Percentiles rank a stretch among this genome's conserved stretches.
Conservation (phyloP, 352 stramenopile species). For the Phytophthora cactorum region DNA sequence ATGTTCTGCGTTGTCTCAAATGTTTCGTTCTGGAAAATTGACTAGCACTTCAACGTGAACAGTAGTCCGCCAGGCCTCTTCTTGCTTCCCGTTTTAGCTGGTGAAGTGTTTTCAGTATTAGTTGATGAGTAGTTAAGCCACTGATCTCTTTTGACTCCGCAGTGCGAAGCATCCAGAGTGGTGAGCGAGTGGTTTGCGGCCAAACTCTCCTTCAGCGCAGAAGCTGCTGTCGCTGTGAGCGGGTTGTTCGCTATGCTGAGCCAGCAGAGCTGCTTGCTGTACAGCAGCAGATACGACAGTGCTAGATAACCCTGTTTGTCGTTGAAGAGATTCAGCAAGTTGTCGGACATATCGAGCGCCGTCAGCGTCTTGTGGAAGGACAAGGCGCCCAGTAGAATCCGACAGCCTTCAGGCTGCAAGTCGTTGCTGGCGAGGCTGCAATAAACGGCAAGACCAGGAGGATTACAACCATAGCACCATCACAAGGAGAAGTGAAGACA, state of each 20-base stretch:
- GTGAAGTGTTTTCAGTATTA: background rate
- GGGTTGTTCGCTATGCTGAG: conserved; percentile 51
- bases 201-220: conserved; percentile 34
- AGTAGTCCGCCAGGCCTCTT: conserved; percentile 17
- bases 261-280: conserved; percentile 55
- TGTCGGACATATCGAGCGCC: conserved; percentile 62
- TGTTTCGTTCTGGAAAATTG: too few relatives aligned
- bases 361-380: conserved; percentile 64
- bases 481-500: background rate
- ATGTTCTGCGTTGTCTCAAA: too few relatives aligned
- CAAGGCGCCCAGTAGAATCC: conserved; percentile 53
- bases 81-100: background rate
- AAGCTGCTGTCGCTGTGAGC: conserved; percentile 25
- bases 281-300: conserved; percentile 59
- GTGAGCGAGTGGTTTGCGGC: conserved; percentile 48
- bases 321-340: conserved; percentile 60
- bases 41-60: conserved; percentile 30
- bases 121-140: conserved; percentile 1
- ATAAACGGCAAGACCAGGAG: background rate
- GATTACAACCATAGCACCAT: background rate
- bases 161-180: conserved; percentile 35
- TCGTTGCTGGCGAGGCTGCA: conserved; percentile 55
- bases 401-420: conserved; percentile 63
- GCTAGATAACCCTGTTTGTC: conserved; percentile 59
- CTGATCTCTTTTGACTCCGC: conserved; percentile 25